Evolutionary conservation across 208 protist species (phyloP).

Genomic region (Acanthamoeba healyi): DNA sequence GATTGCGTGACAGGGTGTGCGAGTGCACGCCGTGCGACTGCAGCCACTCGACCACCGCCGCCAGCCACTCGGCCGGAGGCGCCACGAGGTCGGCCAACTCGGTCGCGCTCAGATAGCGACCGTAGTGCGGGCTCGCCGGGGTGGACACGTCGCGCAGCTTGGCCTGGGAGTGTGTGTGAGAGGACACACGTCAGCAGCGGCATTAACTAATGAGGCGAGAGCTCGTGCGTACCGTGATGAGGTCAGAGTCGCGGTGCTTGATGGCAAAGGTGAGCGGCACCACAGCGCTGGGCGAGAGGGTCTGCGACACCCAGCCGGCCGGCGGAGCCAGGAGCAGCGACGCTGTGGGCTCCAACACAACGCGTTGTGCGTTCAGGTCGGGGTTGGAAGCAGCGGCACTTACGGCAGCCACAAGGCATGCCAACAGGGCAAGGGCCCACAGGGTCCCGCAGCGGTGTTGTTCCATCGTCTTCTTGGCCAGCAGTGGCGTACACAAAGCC

Average conservation of each 20-base stretch:
- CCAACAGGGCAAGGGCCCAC: too few species aligned
- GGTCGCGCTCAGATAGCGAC: background rate
- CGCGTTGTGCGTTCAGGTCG: too few species aligned
- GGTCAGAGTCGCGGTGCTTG: background rate
- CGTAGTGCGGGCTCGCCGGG: background rate
- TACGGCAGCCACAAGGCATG: too few species aligned
- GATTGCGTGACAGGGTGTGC: background rate
- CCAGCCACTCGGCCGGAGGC: background rate
- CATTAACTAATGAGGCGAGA: background rate
- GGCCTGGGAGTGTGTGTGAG: background rate
- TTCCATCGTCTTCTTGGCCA: too few species aligned
- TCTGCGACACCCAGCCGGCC: background rate
- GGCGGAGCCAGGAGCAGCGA: background rate
- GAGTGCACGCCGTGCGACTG: background rate
- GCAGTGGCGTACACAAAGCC: too few species aligned
- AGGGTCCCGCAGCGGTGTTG: too few species aligned
- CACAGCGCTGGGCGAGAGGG: background rate
- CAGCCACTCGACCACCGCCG: background rate
- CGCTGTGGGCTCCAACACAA: too few species aligned
- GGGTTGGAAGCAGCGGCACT: too few species aligned
- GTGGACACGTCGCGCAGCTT: background rate
- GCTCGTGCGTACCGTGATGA: background rate
- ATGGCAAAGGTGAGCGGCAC: background rate
- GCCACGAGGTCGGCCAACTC: background rate
- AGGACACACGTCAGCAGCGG: background rate